Evolutionary conservation across 768 basidiomycete species (phyloP), one percentile per base, ranked within the genome.

Genomic region (Pulveroboletus sp.): DNA sequence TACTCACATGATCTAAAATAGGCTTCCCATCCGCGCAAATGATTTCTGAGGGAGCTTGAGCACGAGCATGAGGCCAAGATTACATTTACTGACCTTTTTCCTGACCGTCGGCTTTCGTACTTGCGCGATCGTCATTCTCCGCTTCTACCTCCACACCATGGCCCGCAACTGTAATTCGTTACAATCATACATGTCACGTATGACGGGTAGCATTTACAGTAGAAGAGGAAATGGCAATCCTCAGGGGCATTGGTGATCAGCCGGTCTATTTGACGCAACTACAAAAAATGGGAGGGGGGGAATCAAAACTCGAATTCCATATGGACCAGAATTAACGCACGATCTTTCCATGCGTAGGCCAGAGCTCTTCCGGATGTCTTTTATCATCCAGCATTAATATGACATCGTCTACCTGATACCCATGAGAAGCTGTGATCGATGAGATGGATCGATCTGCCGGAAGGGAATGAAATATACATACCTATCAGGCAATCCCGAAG

Each of bases 151-250:
- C 57, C 7, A 58, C 2, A 0, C 54, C 66, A 3, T 68, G 64
- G 0, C 64, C 64, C 0, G 60, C 61, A 44, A 48, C 63, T 65
- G 21, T 31, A 8, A 2, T 30, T 3, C 7, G n/a, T 46, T 40
- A 18, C 9, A 10, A 32, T 21, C 32, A 36, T 15, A 6, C 8
- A 15, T 31, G 24, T 27, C 12, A 11, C 8, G 5, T n/a, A 4
- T 28, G 27, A 1, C 11, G 10, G 21, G 21, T 18, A 15, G 1
- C 8, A 26, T 75, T 33, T 53, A 82, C 81, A 83, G 36, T 80
- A 80, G 55, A 83, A 79, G 46, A 80, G 73, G 54, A 79, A 76
- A 3, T 65, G 72, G 45, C 79, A 78, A 0, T 75, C 73, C 1
- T 73, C 64, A 14, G 66, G 56, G 5, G 76, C 72, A 31, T 69